Percentiles rank a stretch among this genome's conserved stretches.
Evolutionary conservation across 2,329 filamentous ascomycete species (phyloP).

Genomic region (Elsinoe australis): DNA sequence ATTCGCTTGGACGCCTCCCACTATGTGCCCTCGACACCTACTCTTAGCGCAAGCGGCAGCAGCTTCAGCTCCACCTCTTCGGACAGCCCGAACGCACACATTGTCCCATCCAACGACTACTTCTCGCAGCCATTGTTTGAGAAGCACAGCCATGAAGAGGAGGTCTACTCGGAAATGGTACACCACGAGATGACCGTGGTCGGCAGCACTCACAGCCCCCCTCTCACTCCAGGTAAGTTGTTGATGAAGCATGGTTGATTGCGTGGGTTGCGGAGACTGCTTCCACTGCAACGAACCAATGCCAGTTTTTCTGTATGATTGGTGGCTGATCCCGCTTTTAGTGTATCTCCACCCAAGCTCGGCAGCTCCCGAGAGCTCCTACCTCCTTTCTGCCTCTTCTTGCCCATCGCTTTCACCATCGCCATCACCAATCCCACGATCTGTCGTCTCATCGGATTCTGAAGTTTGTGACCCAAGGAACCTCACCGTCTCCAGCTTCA

Average conservation of each 20-base stretch:
- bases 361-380: slow-evolving; percentile 51
- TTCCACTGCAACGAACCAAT: slow-evolving; percentile 18
- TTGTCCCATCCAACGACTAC: slow-evolving; percentile 9
- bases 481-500: slow-evolving; percentile 59
- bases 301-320: slow-evolving; percentile 16
- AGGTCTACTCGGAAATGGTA: slow-evolving; percentile 63
- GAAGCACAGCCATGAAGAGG: slow-evolving; percentile 64
- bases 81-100: slow-evolving; percentile 57
- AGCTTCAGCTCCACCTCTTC: slow-evolving; percentile 65
- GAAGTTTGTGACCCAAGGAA: slow-evolving; percentile 86
- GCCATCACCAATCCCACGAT: slow-evolving; percentile 67
- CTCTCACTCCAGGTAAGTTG: slow-evolving; percentile 80
- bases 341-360: slow-evolving; percentile 62
- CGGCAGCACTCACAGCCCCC: slow-evolving; percentile 69
- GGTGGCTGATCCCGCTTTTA: slow-evolving; percentile 28
- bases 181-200: slow-evolving; percentile 58
- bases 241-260: slow-evolving; percentile 18
- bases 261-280: slow-evolving; percentile 5
- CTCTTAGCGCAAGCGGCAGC: slow-evolving; percentile 67
- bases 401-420: slow-evolving; percentile 84
- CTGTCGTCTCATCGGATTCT: slow-evolving; percentile 53
- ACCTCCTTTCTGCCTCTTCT: slow-evolving; percentile 63
- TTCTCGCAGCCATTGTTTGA: slow-evolving; percentile 35
- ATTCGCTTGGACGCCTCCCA: slow-evolving; percentile 67
- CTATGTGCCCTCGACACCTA: slow-evolving; percentile 78